Evolutionary conservation across 2,329 filamentous ascomycete genomes (phyloP).

Genomic region (Aspergillus ibericus): DNA sequence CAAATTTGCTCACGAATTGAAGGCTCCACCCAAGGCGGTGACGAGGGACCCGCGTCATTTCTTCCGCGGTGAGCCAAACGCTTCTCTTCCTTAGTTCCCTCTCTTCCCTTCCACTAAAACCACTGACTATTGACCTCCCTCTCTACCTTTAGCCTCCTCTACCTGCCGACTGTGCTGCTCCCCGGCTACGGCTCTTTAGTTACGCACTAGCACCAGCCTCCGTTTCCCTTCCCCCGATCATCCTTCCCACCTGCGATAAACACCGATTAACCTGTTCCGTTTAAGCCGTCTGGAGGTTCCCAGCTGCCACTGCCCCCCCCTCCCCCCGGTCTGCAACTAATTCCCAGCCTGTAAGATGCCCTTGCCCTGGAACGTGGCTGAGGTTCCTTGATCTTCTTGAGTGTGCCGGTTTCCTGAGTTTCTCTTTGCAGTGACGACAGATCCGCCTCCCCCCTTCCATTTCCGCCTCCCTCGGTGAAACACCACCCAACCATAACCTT

Average conservation of each 20-base stretch:
- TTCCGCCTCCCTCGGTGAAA: conserved; percentile 15
- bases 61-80: conserved; percentile 12
- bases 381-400: conserved; percentile 17
- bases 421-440: conserved; percentile 28
- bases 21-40: conserved; percentile 20
- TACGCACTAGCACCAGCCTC: background rate
- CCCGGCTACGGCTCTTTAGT: background rate
- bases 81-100: conserved; percentile 9
- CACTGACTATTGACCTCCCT: background rate
- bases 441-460: conserved; percentile 17
- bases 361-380: conserved; percentile 30
- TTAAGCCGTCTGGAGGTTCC: background rate
- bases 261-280: background rate
- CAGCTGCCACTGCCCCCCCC: conserved; percentile 5
- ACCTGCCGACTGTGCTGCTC: background rate
- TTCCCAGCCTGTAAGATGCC: conserved; percentile 34
- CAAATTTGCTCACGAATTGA: background rate
- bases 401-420: conserved; percentile 13
- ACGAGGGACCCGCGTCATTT: conserved; percentile 25
- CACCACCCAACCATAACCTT: conserved; percentile 18
- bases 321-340: conserved; percentile 4
- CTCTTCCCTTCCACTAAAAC: conserved; percentile 1
- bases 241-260: conserved; percentile 7
- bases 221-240: background rate
- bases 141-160: no score